Conservation (phyloP, 2,329 filamentous ascomycete genomes). For the Aspergillus neotritici region DNA sequence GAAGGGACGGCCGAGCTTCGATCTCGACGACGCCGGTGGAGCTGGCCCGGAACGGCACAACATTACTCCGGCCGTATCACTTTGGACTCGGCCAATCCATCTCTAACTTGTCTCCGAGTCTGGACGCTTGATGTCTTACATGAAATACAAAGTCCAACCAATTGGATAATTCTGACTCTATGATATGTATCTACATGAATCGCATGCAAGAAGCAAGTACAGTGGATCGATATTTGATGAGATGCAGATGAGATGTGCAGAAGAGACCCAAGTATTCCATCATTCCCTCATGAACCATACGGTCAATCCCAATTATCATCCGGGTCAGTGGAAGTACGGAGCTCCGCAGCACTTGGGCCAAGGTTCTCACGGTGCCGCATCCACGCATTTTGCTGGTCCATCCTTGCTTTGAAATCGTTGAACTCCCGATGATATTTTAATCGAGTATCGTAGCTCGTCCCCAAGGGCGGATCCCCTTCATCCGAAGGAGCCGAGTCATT, state of each 20-base stretch:
- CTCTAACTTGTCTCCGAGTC: constrained; percentile 3
- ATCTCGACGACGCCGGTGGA: constrained; percentile 14
- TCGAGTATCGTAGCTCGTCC: constrained; percentile 56
- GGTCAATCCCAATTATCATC: no score
- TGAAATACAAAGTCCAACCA: no score
- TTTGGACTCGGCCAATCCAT: constrained; percentile 18
- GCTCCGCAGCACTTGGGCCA: no score
- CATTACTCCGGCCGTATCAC: constrained; percentile 2
- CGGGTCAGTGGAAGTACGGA: no score
- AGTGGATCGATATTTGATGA: no score
- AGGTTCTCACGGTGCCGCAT: background rate
- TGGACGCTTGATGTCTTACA: constrained; percentile 10
- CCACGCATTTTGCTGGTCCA: no score
- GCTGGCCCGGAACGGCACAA: constrained; percentile 18
- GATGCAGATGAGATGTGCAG: no score
- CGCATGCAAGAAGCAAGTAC: no score
- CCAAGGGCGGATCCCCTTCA: constrained; percentile 57
- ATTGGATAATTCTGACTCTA: no score
- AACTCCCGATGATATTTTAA: constrained; percentile 47
- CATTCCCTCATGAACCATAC: no score
- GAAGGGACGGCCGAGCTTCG: constrained; percentile 13
- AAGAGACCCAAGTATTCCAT: no score
- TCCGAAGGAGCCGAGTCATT: constrained; percentile 61
- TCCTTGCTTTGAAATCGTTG: constrained; percentile 27
- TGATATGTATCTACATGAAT: no score